Evolutionary conservation across 306 rosid genomes (phyloP).

Genomic region (Biancaea sappan): DNA sequence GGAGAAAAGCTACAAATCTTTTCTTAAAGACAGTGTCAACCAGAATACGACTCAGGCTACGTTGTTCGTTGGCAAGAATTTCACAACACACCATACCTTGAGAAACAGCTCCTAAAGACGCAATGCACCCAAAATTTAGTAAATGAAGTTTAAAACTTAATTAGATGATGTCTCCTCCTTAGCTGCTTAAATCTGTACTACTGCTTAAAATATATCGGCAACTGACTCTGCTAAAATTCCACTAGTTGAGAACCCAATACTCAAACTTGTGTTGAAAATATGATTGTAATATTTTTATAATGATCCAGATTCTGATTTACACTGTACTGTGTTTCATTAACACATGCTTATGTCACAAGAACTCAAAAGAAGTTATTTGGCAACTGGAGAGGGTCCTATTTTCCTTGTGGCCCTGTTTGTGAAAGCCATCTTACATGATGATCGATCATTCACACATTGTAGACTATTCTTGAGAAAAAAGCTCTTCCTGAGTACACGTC

Average conservation of each 20-base stretch:
- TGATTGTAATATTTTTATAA: neutral
- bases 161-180: neutral
- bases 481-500: neutral
- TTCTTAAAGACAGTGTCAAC: no score
- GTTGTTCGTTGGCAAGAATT: no score
- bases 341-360: no score
- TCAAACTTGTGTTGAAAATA: neutral
- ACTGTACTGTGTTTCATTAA: no score
- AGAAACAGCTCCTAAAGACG: conserved; percentile 14
- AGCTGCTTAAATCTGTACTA: neutral
- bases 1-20: no score
- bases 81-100: neutral
- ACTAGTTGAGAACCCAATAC: conserved; percentile 13
- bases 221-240: neutral
- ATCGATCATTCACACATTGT: conserved; percentile 23
- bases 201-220: neutral
- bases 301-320: conserved; percentile 13
- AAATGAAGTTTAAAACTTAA: conserved; percentile 14
- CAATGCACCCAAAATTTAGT: conserved; percentile 10
- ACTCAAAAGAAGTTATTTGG: neutral
- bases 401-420: conserved; percentile 6
- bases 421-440: conserved; percentile 10
- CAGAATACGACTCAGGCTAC: no score
- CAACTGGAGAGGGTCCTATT: neutral
- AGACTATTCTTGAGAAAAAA: neutral